phyloP scores from a whole-genome alignment of 1,139 yeast species.

The Ashbya aceris region DNA sequence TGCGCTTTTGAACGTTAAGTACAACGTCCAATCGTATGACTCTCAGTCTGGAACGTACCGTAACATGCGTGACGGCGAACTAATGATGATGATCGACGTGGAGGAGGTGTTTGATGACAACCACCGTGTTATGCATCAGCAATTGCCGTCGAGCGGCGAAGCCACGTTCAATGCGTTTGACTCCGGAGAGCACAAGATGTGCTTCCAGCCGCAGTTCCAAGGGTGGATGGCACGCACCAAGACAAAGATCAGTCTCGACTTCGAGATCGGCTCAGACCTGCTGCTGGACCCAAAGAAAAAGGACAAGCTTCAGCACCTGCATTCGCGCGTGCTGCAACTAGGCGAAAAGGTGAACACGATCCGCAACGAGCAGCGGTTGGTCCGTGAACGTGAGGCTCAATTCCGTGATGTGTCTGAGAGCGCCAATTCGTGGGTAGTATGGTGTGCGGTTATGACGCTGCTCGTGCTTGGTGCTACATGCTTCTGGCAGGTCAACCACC shows the following conservation, averaged over 20 bases:
- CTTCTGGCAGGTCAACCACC: conserved; percentile 57
- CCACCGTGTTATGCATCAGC: conserved; percentile 61
- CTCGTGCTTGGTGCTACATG: conserved; percentile 49
- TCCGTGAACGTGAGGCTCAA: conserved; percentile 59
- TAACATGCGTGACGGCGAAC: conserved; percentile 36
- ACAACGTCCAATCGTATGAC: conserved; percentile 50
- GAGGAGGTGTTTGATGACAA: conserved; percentile 57
- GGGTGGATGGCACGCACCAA: conserved; percentile 47
- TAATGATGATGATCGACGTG: conserved; percentile 44
- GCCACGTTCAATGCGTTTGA: conserved; percentile 63
- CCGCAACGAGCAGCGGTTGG: conserved; percentile 54
- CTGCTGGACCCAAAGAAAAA: conserved; percentile 44
- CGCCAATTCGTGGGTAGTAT: conserved; percentile 54
- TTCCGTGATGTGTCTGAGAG: conserved; percentile 62
- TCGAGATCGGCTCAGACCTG: conserved; percentile 44
- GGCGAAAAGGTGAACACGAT: conserved; percentile 48
- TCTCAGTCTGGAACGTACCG: conserved; percentile 34
- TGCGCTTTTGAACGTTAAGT: conserved; percentile 50
- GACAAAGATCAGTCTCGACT: conserved; percentile 38
- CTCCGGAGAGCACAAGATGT: conserved; percentile 64
- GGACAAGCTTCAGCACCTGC: conserved; percentile 40
- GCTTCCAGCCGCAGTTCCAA: conserved; percentile 55
- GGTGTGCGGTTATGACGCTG: conserved; percentile 58
- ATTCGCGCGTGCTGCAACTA: conserved; percentile 44
- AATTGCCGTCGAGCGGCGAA: conserved; percentile 49